phyloP scores from a whole-genome alignment of 2,329 filamentous ascomycete species.

The Penicillium sumatraense region DNA sequence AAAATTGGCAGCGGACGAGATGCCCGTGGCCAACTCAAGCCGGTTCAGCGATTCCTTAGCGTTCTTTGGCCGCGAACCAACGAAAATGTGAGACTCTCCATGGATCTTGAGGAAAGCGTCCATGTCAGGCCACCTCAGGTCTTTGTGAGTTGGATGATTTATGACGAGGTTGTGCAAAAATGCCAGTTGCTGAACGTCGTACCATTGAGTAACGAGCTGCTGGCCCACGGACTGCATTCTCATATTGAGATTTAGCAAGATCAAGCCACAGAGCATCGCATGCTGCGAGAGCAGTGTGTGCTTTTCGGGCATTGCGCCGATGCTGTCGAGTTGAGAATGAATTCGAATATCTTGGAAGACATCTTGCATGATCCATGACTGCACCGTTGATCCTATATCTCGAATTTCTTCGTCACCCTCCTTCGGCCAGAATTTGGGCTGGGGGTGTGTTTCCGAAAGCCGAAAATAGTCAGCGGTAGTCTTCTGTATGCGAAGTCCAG shows the following conservation, averaged over 20 bases:
- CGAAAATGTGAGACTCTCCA: neutral
- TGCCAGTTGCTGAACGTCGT: conserved; percentile 34
- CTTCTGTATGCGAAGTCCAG: conserved; percentile 31
- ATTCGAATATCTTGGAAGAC: no score
- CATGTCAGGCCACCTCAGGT: conserved; percentile 16
- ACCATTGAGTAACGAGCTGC: conserved; percentile 32
- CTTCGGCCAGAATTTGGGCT: conserved; percentile 34
- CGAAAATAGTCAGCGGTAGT: conserved; percentile 30
- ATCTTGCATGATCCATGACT: neutral
- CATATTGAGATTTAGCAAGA: conserved; percentile 31
- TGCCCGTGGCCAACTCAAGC: neutral
- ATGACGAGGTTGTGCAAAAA: conserved; percentile 35
- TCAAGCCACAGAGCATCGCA: conserved; percentile 12
- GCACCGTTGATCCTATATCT: neutral
- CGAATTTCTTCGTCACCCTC: conserved; percentile 27
- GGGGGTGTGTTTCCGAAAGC: conserved; percentile 25
- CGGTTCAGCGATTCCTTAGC: neutral
- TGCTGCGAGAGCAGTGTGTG: conserved; percentile 5
- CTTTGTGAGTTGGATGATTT: conserved; percentile 11
- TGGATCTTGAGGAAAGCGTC: neutral
- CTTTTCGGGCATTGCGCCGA: neutral
- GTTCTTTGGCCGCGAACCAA: neutral
- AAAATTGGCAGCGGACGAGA: neutral
- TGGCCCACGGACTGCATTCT: conserved; percentile 32
- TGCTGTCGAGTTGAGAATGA: neutral